These are phyloP conservation scores for Solanum medicagineum DNA, from an alignment of 257 asterid species.

Conservation along the genomic window DNA sequence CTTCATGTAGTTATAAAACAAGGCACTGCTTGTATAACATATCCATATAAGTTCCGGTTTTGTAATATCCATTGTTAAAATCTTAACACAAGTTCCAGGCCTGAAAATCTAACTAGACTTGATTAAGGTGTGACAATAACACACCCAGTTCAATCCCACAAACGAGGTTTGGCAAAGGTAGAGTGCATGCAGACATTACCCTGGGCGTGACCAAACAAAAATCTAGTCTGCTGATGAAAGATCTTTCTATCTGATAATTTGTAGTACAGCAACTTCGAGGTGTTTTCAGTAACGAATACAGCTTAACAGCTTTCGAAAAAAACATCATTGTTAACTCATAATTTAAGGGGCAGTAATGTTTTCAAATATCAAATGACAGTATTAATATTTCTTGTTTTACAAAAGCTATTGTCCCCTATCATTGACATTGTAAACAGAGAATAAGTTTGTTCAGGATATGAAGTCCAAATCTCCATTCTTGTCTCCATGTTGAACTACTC, in stretches of 20 bases:
- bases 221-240: background rate
- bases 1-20: background rate
- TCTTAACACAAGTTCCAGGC: background rate
- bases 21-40: background rate
- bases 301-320: background rate
- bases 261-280: background rate
- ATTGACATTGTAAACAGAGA: background rate
- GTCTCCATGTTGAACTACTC: background rate
- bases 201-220: background rate
- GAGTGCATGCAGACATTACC: background rate
- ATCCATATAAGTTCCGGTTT: background rate
- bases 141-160: background rate
- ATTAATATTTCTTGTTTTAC: background rate
- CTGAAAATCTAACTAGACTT: background rate
- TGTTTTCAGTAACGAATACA: background rate
- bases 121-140: background rate
- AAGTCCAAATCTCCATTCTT: background rate
- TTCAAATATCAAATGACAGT: background rate
- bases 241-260: background rate
- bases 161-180: background rate
- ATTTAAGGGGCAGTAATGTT: background rate
- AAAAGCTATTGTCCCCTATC: background rate
- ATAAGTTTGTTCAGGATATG: background rate
- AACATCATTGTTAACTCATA: background rate
- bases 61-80: background rate